Evolutionary conservation across 2,329 filamentous ascomycete species (phyloP).

Genomic region (Dactylellina drechsleri): DNA sequence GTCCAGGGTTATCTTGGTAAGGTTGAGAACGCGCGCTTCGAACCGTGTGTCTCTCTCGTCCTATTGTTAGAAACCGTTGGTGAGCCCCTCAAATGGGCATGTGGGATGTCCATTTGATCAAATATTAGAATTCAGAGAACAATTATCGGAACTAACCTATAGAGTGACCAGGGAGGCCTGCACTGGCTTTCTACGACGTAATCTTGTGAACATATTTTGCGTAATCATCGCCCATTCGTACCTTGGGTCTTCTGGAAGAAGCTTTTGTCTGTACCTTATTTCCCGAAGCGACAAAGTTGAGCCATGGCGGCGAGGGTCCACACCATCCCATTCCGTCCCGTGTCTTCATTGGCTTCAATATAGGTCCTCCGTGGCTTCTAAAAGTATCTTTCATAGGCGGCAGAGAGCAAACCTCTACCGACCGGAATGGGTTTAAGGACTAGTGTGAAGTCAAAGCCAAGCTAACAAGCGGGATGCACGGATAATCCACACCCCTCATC

Average conservation of each 20-base stretch:
- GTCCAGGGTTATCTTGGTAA: not conserved
- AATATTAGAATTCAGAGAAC: not conserved
- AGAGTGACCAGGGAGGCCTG: not conserved
- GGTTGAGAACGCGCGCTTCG: constrained; percentile 46
- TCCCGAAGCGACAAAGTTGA: constrained; percentile 54
- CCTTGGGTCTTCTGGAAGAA: constrained; percentile 27
- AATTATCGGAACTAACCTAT: constrained; percentile 1
- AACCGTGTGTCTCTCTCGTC: constrained; percentile 26
- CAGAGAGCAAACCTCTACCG: constrained; percentile 33
- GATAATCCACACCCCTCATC: constrained; percentile 32
- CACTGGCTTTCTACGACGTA: too few species aligned
- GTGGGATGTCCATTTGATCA: constrained; percentile 9
- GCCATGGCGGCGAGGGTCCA: constrained; percentile 47
- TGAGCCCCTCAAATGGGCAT: not conserved
- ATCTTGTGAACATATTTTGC: constrained; percentile 4
- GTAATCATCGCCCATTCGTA: constrained; percentile 13
- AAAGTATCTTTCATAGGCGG: constrained; percentile 25
- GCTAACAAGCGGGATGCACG: constrained; percentile 36
- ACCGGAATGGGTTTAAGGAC: constrained; percentile 6
- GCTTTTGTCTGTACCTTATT: constrained; percentile 44
- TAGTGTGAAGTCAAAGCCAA: constrained; percentile 11
- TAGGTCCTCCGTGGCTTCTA: constrained; percentile 20
- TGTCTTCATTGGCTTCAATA: constrained; percentile 34
- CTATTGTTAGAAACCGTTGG: constrained; percentile 45
- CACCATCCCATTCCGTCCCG: constrained; percentile 37